phyloP scores from a whole-genome alignment of 2,329 filamentous ascomycete species.

The Aureobasidium sp. region DNA sequence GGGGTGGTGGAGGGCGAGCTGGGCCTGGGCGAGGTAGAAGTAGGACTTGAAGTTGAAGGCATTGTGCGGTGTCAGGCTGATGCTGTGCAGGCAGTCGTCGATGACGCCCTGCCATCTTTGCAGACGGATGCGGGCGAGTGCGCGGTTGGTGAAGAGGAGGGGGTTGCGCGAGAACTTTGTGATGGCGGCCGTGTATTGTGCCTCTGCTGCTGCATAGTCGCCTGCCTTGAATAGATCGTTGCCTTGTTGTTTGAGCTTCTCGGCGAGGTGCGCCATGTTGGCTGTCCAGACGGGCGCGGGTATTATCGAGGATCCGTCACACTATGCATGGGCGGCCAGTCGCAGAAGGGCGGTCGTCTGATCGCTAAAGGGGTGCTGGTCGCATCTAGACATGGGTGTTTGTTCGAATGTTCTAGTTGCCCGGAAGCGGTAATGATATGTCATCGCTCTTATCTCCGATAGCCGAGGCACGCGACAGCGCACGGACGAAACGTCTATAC shows the following conservation, averaged over 20 bases:
- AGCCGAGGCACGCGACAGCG: background rate
- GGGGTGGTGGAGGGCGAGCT: constrained; percentile 64
- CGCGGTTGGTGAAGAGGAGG: constrained; percentile 81
- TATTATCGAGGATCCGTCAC: background rate
- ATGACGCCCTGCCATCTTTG: constrained; percentile 67
- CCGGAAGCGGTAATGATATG: constrained; percentile 1
- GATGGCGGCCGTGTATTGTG: constrained; percentile 70
- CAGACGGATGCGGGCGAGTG: constrained; percentile 72
- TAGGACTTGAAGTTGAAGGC: constrained; percentile 57
- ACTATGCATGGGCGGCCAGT: background rate
- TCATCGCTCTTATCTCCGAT: background rate
- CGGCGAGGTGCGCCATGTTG: constrained; percentile 32
- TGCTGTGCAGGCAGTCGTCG: constrained; percentile 67
- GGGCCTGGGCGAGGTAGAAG: constrained; percentile 75
- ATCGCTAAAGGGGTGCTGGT: background rate
- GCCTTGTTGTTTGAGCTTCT: constrained; percentile 47
- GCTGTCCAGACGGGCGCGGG: background rate
- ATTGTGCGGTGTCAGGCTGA: constrained; percentile 61
- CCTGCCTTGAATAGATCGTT: constrained; percentile 59
- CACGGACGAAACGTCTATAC: background rate
- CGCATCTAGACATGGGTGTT: background rate
- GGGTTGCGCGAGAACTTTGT: constrained; percentile 70
- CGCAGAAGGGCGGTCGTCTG: background rate
- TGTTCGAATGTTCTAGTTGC: background rate
- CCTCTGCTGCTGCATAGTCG: constrained; percentile 60